These are phyloP conservation scores for Teratosphaeria pseudoeucalypti DNA, from an alignment of 2,329 filamentous ascomycete genomes.

Conservation along the genomic window DNA sequence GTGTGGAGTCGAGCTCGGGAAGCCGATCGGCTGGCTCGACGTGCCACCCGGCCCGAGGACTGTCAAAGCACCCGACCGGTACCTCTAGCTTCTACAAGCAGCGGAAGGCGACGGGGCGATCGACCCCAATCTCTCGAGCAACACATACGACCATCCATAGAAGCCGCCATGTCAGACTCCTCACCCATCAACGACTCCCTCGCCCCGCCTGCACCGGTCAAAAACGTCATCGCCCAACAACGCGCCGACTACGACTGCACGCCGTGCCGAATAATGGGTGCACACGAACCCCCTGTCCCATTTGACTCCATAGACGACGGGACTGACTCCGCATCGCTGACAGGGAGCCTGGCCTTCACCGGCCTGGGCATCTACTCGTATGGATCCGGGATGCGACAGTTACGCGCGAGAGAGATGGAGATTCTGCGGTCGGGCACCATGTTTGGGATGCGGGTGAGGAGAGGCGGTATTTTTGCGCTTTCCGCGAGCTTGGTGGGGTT, in stretches of 20 bases:
- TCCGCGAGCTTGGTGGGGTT: slow-evolving; percentile 32
- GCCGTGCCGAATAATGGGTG: slow-evolving; percentile 25
- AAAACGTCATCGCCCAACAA: slow-evolving; percentile 15
- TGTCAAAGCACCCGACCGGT: not conserved
- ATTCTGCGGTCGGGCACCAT: slow-evolving; percentile 32
- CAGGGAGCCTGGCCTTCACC: slow-evolving; percentile 36
- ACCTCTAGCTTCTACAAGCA: not conserved
- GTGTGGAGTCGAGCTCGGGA: not conserved
- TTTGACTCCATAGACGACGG: not conserved
- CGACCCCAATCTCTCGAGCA: not conserved
- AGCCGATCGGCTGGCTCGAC: not conserved
- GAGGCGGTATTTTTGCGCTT: slow-evolving; percentile 31
- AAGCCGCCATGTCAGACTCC: not conserved
- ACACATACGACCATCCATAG: not conserved
- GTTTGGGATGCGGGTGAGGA: slow-evolving; percentile 32
- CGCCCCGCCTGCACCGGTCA: slow-evolving; percentile 10
- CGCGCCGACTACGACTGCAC: slow-evolving; percentile 22
- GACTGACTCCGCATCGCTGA: not conserved
- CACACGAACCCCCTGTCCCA: not conserved
- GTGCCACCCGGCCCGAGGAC: not conserved
- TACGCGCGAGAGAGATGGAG: slow-evolving; percentile 29
- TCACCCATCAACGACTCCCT: slow-evolving; percentile 2
- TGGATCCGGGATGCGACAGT: slow-evolving; percentile 35
- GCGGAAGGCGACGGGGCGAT: not conserved
- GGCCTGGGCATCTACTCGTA: slow-evolving; percentile 39